Conservation (phyloP, 2,329 filamentous ascomycete genomes). For the Cladosporium sp. region DNA sequence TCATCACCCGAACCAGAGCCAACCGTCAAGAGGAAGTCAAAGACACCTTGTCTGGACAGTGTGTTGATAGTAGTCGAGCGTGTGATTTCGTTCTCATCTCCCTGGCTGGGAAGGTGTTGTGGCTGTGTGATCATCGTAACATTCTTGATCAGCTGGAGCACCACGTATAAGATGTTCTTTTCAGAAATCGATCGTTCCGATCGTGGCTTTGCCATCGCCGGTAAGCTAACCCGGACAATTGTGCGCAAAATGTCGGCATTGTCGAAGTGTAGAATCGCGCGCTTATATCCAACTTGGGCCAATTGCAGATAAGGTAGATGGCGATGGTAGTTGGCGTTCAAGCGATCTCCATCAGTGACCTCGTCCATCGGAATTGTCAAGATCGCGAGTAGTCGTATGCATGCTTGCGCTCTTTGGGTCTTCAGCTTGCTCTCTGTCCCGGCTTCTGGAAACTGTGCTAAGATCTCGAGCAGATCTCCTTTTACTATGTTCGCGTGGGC, state of each 20-base stretch:
- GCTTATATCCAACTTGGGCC: constrained; percentile 85
- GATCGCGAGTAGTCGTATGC: constrained; percentile 84
- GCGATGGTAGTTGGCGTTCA: constrained; percentile 88
- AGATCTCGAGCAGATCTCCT: constrained; percentile 83
- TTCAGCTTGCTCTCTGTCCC: constrained; percentile 70
- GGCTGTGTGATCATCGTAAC: constrained; percentile 78
- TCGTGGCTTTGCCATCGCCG: constrained; percentile 75
- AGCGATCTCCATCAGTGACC: constrained; percentile 63
- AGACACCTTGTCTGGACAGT: constrained; percentile 86
- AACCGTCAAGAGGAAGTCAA: constrained; percentile 77
- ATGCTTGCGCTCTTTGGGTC: constrained; percentile 75
- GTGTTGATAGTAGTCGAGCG: constrained; percentile 83
- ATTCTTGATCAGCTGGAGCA: constrained; percentile 86
- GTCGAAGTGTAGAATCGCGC: constrained; percentile 79
- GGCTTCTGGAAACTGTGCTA: constrained; percentile 74
- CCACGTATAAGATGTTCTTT: constrained; percentile 85
- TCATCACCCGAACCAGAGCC: constrained; percentile 92
- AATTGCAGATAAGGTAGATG: constrained; percentile 87
- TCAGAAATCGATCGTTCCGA: constrained; percentile 74
- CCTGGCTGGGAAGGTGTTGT: constrained; percentile 68
- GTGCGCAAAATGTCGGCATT: constrained; percentile 73
- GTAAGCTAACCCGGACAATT: constrained; percentile 73
- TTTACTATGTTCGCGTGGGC: constrained; percentile 89
- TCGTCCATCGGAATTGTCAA: constrained; percentile 87
- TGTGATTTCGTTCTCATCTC: constrained; percentile 86